Evolutionary conservation across 257 asterid genomes (phyloP), one percentile per base, ranked within the genome.

Genomic region (Cinchona pubescens): DNA sequence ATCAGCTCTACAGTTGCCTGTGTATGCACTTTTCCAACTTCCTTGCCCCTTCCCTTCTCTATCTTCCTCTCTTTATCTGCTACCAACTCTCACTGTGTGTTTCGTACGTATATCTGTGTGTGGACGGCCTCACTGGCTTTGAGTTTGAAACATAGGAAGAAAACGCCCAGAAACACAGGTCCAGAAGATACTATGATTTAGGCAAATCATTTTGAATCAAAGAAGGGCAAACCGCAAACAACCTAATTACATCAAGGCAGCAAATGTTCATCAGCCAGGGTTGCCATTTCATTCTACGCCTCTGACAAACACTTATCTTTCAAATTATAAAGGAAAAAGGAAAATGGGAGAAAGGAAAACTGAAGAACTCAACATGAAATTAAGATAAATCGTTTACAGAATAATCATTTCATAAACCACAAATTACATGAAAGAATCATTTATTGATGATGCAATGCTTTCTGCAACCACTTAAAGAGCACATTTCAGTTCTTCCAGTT

Each of bases 11-110:
- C 84, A 27, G 83, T 84, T 48, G 64, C 84, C 82, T 92, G n/a
- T n/a, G n/a, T n/a, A n/a, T n/a, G 97, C 56, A 85, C 85, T 79
- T 86, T 79, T 87, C 96, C 75, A 95, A 81, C 83, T 86, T 85
- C 91, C 74, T 84, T 29, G 91, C 79, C 81, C 86, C 91, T 83
- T 95, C 99, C 99, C 42, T 21, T 1, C 29, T 38, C 29, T 6
- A 53, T 21, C 5, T 5, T 18, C 1, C 58, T 51, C 23, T 51
- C 25, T 9, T 19, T 18, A n/a, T 51, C 23, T 18, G 16, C n/a
- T n/a, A n/a, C n/a, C n/a, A n/a, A n/a, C n/a, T n/a, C n/a, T n/a
- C n/a, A n/a, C n/a, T n/a, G 7, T 16, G 23, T 16, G 1, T 49
- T 12, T 49, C 16, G 56, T 49, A 7, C 7, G 42, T 38, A 7